Base-by-base conservation (phyloP, 192 early-diverging fungal genomes). In the Podila epigama region DNA sequence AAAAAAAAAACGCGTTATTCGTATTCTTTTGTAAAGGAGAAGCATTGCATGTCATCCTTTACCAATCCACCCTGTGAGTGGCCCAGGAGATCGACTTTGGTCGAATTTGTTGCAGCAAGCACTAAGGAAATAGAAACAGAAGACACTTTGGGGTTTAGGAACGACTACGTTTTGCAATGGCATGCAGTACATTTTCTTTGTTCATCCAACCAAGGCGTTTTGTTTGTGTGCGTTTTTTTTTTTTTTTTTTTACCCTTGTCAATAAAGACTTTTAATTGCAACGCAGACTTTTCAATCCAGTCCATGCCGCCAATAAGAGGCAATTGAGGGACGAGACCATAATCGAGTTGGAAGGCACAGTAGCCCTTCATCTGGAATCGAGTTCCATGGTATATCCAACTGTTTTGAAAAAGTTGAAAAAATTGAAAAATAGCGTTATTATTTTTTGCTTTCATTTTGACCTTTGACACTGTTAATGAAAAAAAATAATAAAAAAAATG, bases 301-400 rank as follows among this genome's bases (percentile, higher is more conserved):
- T 53, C 51, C 35, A 64, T 27, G 9, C 62, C 62, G 3, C 22
- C 34, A 28, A 64, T 10, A 2, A 22, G 0, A 18, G 18, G 20
- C 25, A 64, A 27, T 1, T 22, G 22, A 6, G 31, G 31, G 6
- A 64, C 16, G 7, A 33, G 15, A 16, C 62, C 62, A 16, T 64
- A 64, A 36, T 31, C 25, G 4, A 64, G 51, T 16, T 12, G 18
- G 15, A 37, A 64, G 15, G 40, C 62, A 37, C 62, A 64, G 62
- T 64, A 54, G 4, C 62, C 62, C 4, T 33, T 37, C 3, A 20
- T 34, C 12, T 22, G 10, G 22, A 64, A 28, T 22, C 62, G 33
- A 4, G 62, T 44, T 9, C 50, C 62, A 44, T 51, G 50, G 25
- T 53, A 64, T 3, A 36, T 18, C 62, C 62, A 64, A 27, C 50